A percentile compares a stretch with the other conserved stretches of the same genome.
phyloP scores from a whole-genome alignment of 768 basidiomycete species.

The Pleurotus ostreatus region DNA sequence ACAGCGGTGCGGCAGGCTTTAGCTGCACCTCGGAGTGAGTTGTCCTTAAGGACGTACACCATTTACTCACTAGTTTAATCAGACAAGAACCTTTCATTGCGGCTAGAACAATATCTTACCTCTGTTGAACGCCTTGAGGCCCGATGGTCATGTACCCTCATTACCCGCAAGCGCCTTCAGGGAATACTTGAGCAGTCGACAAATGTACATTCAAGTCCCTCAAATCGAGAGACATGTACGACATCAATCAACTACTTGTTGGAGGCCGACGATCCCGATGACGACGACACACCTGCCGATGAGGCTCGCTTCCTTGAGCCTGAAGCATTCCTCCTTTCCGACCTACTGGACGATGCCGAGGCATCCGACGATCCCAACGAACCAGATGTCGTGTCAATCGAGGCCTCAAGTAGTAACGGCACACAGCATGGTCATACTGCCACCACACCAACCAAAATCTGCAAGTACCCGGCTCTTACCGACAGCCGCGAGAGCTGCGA shows the following conservation, averaged over 20 bases:
- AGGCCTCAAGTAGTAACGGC: too few relatives aligned
- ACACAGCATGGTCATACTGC: too few relatives aligned
- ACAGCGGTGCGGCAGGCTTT: slow-evolving; percentile 17
- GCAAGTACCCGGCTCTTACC: too few relatives aligned
- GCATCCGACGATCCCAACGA: neutral
- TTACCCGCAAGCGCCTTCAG: neutral
- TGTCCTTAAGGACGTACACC: neutral
- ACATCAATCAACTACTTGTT: neutral
- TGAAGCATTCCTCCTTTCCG: neutral
- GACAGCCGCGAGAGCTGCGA: too few relatives aligned
- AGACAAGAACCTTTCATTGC: neutral
- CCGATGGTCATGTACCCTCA: neutral
- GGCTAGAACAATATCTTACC: neutral
- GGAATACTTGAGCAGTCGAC: slow-evolving; percentile 16
- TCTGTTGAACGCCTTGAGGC: neutral
- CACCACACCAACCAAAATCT: too few relatives aligned
- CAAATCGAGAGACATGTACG: slow-evolving; percentile 9
- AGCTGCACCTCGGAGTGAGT: neutral
- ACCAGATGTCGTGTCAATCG: neutral
- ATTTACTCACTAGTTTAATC: neutral
- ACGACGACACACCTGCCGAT: neutral
- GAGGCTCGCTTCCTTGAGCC: too few relatives aligned
- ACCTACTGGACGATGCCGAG: neutral
- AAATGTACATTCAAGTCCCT: slow-evolving; percentile 9
- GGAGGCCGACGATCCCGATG: neutral